phyloP scores from a whole-genome alignment of 2,329 filamentous ascomycete genomes.

The Ceratocystis albifundus region DNA sequence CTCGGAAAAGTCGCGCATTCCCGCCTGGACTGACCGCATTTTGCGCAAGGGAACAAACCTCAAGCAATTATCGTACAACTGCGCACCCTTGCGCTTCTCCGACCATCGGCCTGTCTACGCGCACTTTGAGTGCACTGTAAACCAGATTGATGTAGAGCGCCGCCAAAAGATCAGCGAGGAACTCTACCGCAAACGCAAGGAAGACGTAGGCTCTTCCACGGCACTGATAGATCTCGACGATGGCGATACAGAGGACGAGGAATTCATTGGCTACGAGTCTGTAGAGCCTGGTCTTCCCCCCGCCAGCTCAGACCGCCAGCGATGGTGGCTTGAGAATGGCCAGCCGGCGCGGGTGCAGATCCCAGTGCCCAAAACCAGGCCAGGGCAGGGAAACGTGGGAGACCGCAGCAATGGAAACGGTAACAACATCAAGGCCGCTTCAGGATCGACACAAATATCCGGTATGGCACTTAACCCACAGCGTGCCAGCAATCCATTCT shows the following conservation, averaged over 20 bases:
- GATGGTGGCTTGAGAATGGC: constrained; percentile 60
- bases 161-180: constrained; percentile 62
- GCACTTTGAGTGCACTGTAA: constrained; percentile 73
- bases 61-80: constrained; percentile 70
- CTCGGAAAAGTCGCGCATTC: constrained; percentile 90
- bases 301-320: constrained; percentile 55
- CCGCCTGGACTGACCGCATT: constrained; percentile 93
- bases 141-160: constrained; percentile 60
- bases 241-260: constrained; percentile 59
- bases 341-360: constrained; percentile 65
- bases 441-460: background rate
- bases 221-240: constrained; percentile 40
- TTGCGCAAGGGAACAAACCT: constrained; percentile 76
- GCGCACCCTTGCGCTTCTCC: constrained; percentile 73
- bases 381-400: no score
- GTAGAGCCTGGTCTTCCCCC: constrained; percentile 66
- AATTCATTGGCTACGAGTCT: constrained; percentile 67
- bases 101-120: constrained; percentile 95
- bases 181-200: constrained; percentile 59
- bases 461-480: constrained; percentile 57
- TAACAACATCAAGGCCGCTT: constrained; percentile 33
- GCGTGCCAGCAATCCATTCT: constrained; percentile 72
- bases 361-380: constrained; percentile 44
- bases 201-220: constrained; percentile 52
- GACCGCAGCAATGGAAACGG: background rate